Base-by-base conservation (phyloP, 2,329 filamentous ascomycete species). In the Capronia epimyces region DNA sequence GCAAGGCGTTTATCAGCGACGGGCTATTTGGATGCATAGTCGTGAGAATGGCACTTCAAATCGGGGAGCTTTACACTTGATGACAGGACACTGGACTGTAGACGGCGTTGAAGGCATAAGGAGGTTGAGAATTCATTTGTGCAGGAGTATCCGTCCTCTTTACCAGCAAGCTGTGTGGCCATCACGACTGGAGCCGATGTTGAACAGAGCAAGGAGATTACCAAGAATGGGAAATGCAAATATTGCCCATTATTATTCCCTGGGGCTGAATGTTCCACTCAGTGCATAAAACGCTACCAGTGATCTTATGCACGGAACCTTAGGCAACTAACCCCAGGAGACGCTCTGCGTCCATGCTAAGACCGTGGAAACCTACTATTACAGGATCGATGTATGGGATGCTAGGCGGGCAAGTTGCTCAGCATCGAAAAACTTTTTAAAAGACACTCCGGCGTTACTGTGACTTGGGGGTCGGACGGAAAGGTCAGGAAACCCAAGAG, bases 1-100 rank as follows among this genome's bases (percentile, higher is more conserved):
- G 53, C 49, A 32, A 46, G 53, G 53, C 49, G 53, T 52, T 55
- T 16, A 36, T 34, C 21, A 36, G 43, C 36, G 37, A 31, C 29
- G 13, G n/a, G 37, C n/a, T 36, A n/a, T 37, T 49, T 25, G 43
- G 29, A 44, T 47, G 48, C 43, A 49, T 46, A 16, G 20, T 5
- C 20, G n/a, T 27, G 34, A 39, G n/a, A 32, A 32, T 18, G 43
- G 41, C 39, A 20, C 39, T 8, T 44, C 12, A 10, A 12, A 16
- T 37, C 8, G 20, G 13, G 25, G 25, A 20, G 12, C n/a, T 32
- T 43, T 31, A 18, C 24, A 20, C 16, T 25, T n/a, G 29, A 21
- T 36, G 43, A 20, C 43, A 6, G 29, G 29, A 22, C 13, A 24
- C 16, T 16, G 43, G 43, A 18, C 21, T 37, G 31, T 27, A 46